Evolutionary conservation across 495 filamentous ascomycete species (phyloP).

Genomic region (Trichoderma virens): DNA sequence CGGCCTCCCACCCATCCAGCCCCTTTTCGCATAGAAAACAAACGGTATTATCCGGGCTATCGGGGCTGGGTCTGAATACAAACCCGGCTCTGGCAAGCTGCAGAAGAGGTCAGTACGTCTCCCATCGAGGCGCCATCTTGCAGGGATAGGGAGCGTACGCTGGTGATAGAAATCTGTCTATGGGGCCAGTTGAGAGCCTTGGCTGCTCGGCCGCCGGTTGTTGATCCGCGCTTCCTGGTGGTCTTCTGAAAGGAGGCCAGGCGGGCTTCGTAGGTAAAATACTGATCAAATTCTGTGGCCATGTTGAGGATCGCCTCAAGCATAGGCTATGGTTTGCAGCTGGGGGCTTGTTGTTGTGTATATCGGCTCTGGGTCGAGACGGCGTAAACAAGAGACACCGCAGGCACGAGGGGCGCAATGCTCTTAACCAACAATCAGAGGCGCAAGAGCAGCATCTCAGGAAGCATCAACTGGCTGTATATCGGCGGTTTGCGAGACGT

Average conservation of each 20-base stretch:
- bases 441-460: background rate
- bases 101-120: slow-evolving; percentile 8
- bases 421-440: slow-evolving; percentile 2
- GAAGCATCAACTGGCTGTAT: background rate
- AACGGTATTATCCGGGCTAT: slow-evolving; percentile 74
- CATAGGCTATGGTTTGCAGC: background rate
- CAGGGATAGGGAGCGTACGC: slow-evolving; percentile 6
- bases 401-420: background rate
- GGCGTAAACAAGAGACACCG: background rate
- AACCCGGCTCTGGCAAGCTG: slow-evolving; percentile 88
- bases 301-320: slow-evolving; percentile 5
- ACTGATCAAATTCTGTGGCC: slow-evolving; percentile 22
- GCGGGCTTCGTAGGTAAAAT: slow-evolving; percentile 60
- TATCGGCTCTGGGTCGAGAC: background rate
- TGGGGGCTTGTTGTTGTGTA: background rate
- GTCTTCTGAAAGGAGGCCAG: slow-evolving; percentile 64
- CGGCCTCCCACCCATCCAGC: slow-evolving; percentile 82
- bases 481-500: background rate
- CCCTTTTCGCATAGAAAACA: slow-evolving; percentile 78
- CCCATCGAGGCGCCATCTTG: slow-evolving; percentile 12
- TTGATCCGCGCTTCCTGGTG: slow-evolving; percentile 23
- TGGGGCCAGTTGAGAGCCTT: slow-evolving; percentile 71
- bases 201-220: slow-evolving; percentile 58
- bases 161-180: slow-evolving; percentile 50
- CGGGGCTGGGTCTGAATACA: slow-evolving; percentile 68